Base-by-base conservation (phyloP, 176 grass and related monocot genomes). In the Stipa capillata region DNA sequence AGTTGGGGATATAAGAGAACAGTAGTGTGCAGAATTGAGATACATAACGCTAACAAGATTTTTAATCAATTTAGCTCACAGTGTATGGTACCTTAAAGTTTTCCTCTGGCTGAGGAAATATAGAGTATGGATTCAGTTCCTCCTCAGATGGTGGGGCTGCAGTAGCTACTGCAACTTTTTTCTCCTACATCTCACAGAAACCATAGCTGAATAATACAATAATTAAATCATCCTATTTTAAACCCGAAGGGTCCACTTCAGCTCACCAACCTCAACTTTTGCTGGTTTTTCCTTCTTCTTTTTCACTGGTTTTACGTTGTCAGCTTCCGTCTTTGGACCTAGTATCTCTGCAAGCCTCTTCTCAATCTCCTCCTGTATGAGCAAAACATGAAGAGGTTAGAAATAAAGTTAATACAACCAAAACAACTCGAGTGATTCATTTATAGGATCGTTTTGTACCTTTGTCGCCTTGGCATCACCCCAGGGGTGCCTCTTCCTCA, bases 51-150 rank as follows among this genome's bases (percentile, higher is more conserved):
- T 40, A 33, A 72, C 20, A 63, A n/a, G 18, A 5, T 34, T 47
- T 70, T 33, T 56, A 65, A 79, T 12, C 16, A 64, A 21, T 57
- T 24, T 9, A 50, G 45, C 40, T 31, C 62, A 76, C 39, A 80
- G 39, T 70, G 42, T 24, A 44, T 8, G 13, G 18, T 83, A 98
- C 90, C 96, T 93, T 98, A 41, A 84, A 91, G 80, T 99, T 95
- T 85, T 98, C 90, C 69, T 83, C 92, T 75, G 96, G 96, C 56
- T 91, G 87, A 23, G 96, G 96, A 89, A 98, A 98, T 85, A 94
- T 95, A 55, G 81, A 78, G 44, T 91, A 99, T 20, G 96, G 96
- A 83, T 99, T 99, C 65, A 91, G 43, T 84, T 99, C 96, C 88
- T 95, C 96, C 74, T 95, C 96, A 81, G 84, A 80, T 65, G 90